Base-by-base conservation (phyloP, 73 alveolate genomes). In the Symbiodinium pilosum region DNA sequence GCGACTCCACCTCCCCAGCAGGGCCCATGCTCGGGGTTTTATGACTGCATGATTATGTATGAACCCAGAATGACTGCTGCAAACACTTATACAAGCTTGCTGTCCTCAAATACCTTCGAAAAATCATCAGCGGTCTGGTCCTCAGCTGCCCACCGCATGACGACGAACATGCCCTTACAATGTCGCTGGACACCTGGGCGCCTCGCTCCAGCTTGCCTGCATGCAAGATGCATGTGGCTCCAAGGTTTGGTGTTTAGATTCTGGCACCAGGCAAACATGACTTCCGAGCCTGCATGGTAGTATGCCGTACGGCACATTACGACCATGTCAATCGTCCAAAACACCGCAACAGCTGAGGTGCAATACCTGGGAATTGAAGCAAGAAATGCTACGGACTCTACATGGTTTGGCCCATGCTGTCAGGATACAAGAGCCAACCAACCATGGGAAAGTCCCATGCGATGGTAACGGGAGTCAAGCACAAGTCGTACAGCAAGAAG, bases 381-480 rank as follows among this genome's bases (percentile, higher is more conserved):
- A 40, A 43, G 34, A 14, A 30, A 21, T 24, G 39, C 34, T 21
- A 71, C 24, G 88, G 54, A 83, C 6, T 38, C 20, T 16, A 0
- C 11, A 83, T 36, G 41, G 24, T n/a, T n/a, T n/a, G n/a, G n/a
- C n/a, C n/a, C n/a, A 34, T 36, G 32, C 39, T 40, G 95, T n/a
- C 97, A 32, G 36, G 97, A 47, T 11, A 40, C 97, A 91, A 52
- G 52, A 91, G 54, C 97, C 97, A 91, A 8, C 97, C 97, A 1
- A 34, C 21, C 97, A 91, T 91, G 75, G 97, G 97, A 77, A 91
- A 91, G 40, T 91, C 97, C 97, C 97, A 91, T 4, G 97, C 97
- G 20, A 91, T 91, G 52, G 97, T 86, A 36, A 91, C 97, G 3
- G 97, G 97, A 43, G 97, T 91, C 41, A 91, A 12, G 77, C 97